Conservation (phyloP, 75 land plant genomes). For the Pinus albicaulis region DNA sequence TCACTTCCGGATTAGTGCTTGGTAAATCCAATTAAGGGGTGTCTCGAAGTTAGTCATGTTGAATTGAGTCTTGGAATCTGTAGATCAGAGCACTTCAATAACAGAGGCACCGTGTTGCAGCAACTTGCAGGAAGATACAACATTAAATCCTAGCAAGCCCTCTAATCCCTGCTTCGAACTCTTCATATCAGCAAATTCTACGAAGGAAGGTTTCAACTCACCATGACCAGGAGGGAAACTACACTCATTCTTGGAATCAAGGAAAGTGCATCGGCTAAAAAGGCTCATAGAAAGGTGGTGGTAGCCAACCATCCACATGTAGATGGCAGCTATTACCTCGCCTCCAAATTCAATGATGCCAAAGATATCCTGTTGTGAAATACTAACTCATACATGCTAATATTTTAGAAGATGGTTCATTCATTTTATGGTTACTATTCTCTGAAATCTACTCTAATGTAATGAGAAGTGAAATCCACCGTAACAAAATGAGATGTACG, state of each 20-base stretch:
- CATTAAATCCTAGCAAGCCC: conserved; percentile 67
- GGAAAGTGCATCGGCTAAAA: conserved; percentile 40
- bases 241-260: conserved; percentile 79
- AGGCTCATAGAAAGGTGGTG: conserved; percentile 69
- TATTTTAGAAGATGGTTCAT: conserved; percentile 18
- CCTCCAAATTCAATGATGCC: conserved; percentile 69
- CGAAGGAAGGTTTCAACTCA: conserved; percentile 71
- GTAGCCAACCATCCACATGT: conserved; percentile 71
- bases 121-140: conserved; percentile 39
- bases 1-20: too few relatives aligned
- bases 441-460: not conserved
- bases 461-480: not conserved
- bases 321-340: conserved; percentile 64
- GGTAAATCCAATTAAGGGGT: too few relatives aligned
- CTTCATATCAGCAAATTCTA: conserved; percentile 67
- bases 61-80: too few relatives aligned
- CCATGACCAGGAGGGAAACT: conserved; percentile 79
- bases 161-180: conserved; percentile 49
- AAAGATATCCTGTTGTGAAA: conserved; percentile 53
- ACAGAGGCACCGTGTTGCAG: too few relatives aligned
- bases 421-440: too few relatives aligned
- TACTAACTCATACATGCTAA: conserved; percentile 23
- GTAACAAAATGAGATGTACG: not conserved
- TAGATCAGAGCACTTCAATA: too few relatives aligned
- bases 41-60: too few relatives aligned